A percentile compares a stretch with the other conserved stretches of the same genome.
Conservation (phyloP, 2,329 filamentous ascomycete species). For the Colletotrichum sansevieriae region DNA sequence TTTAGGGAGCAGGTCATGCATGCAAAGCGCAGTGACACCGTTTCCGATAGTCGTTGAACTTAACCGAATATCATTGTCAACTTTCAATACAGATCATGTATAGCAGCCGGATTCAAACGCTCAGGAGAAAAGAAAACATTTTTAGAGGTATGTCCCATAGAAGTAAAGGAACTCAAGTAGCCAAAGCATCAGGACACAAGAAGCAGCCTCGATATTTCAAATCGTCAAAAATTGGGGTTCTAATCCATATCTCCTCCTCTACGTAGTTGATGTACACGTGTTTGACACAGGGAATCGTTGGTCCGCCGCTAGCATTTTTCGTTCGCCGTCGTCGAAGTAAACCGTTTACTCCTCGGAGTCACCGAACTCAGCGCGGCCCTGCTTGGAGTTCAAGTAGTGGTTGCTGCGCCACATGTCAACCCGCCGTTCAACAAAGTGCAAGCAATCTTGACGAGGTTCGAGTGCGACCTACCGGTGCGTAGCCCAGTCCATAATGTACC, state of each 20-base stretch:
- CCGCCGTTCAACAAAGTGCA: background rate
- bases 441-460: background rate
- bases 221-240: conserved; percentile 44
- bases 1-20: too few species aligned
- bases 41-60: too few species aligned
- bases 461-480: conserved; percentile 78
- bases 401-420: conserved; percentile 66
- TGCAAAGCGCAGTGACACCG: too few species aligned
- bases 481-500: conserved; percentile 91
- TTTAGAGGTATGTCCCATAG: too few species aligned
- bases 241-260: conserved; percentile 52
- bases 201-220: background rate
- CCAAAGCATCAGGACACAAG: background rate
- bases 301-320: conserved; percentile 49
- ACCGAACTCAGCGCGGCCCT: conserved; percentile 70
- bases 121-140: too few species aligned
- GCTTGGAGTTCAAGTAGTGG: conserved; percentile 85
- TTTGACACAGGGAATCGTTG: conserved; percentile 58
- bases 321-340: conserved; percentile 8
- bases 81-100: too few species aligned
- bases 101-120: too few species aligned
- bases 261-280: conserved; percentile 44
- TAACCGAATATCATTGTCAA: too few species aligned
- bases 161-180: too few species aligned
- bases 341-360: conserved; percentile 55